Conservation (phyloP, 2,329 filamentous ascomycete genomes). For the Penicillium freii region DNA sequence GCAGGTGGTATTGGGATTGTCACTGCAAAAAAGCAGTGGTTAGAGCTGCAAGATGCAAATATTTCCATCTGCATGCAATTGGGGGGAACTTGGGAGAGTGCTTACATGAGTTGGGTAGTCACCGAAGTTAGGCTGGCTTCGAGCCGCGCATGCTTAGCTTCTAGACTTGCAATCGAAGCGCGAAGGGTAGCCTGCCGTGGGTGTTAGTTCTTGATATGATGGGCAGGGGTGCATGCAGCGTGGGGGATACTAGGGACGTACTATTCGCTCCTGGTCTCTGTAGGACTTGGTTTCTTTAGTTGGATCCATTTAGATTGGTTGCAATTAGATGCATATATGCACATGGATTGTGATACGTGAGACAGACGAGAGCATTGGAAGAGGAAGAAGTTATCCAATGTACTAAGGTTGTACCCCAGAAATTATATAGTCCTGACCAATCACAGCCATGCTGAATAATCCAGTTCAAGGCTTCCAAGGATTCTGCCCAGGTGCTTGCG, state of each 20-base stretch:
- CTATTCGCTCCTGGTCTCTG: conserved; percentile 21
- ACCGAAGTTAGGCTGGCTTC: conserved; percentile 36
- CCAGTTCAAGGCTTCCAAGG: not conserved
- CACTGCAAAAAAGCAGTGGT: conserved; percentile 14
- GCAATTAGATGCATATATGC: not conserved
- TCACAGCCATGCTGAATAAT: conserved; percentile 23
- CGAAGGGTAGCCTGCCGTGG: conserved; percentile 23
- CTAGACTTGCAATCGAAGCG: conserved; percentile 39
- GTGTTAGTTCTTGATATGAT: not conserved
- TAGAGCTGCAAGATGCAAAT: not conserved
- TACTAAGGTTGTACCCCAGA: not conserved
- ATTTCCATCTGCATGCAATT: too few relatives aligned
- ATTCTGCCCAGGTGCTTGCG: not conserved
- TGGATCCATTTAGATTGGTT: not conserved
- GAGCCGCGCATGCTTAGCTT: conserved; percentile 46
- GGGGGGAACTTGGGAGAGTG: not conserved
- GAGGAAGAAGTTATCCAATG: not conserved
- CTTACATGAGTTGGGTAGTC: conserved; percentile 39
- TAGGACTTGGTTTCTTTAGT: not conserved
- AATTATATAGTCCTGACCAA: conserved; percentile 10
- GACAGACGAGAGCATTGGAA: not conserved
- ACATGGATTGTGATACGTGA: not conserved
- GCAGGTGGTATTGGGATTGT: conserved; percentile 54
- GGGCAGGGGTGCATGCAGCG: not conserved
- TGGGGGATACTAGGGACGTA: not conserved